A percentile compares a stretch with the other conserved stretches of the same genome.
Evolutionary conservation across 2,329 filamentous ascomycete genomes (phyloP).

Genomic region (Dactylellina cionopaga): DNA sequence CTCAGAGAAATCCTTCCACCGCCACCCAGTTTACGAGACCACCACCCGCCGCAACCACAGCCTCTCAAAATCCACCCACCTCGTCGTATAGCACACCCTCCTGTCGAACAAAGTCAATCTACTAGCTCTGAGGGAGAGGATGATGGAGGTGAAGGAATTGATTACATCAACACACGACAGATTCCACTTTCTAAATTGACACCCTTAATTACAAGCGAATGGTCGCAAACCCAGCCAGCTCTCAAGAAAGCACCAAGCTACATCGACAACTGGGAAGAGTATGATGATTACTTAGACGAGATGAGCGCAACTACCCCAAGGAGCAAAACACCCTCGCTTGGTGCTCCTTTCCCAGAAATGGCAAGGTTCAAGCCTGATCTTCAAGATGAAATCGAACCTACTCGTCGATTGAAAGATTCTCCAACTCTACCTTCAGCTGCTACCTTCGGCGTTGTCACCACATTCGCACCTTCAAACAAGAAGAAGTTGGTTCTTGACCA

Average conservation of each 20-base stretch:
- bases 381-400: constrained; percentile 35
- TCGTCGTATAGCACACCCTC: constrained; percentile 34
- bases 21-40: constrained; percentile 30
- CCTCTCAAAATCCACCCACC: constrained; percentile 42
- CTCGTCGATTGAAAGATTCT: constrained; percentile 38
- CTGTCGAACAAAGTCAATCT: constrained; percentile 13
- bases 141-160: constrained; percentile 29
- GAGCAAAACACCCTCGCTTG: constrained; percentile 30
- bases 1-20: constrained; percentile 38
- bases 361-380: constrained; percentile 36
- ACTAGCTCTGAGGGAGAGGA: constrained; percentile 37
- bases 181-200: constrained; percentile 25
- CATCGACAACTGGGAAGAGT: constrained; percentile 39
- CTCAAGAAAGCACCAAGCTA: constrained; percentile 12
- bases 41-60: constrained; percentile 26
- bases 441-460: constrained; percentile 42
- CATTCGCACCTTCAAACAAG: constrained; percentile 42
- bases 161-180: constrained; percentile 37
- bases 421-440: constrained; percentile 45
- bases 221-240: constrained; percentile 9
- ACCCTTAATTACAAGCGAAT: constrained; percentile 35
- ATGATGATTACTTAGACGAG: constrained; percentile 42
- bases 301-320: constrained; percentile 44
- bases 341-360: constrained; percentile 19
- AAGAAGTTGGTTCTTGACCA: constrained; percentile 48